Evolutionary conservation across 768 basidiomycete genomes (phyloP).

Genomic region (Rhizopogon vesiculosus): DNA sequence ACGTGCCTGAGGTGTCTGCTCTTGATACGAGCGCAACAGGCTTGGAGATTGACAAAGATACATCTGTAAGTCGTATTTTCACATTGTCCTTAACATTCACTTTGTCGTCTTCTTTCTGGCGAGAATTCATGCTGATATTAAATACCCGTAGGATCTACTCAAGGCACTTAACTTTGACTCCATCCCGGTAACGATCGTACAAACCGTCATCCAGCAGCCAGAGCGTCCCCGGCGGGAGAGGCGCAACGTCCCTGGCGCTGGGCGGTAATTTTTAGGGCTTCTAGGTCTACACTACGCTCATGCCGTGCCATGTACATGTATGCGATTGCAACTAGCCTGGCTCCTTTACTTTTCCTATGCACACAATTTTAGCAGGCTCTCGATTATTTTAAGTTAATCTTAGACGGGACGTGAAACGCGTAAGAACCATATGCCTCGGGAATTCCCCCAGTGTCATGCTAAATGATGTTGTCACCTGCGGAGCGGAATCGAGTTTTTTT

Average conservation of each 20-base stretch:
- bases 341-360: not conserved
- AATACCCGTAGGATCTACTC: constrained; percentile 66
- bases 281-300: constrained; percentile 3
- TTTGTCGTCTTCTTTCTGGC: not conserved
- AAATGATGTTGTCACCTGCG: no score
- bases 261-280: constrained; percentile 30
- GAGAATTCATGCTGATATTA: not conserved
- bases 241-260: constrained; percentile 80
- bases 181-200: constrained; percentile 69
- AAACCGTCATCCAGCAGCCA: constrained; percentile 56
- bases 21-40: constrained; percentile 73
- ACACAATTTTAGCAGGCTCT: not conserved
- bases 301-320: constrained; percentile 12
- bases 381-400: not conserved
- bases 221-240: constrained; percentile 77
- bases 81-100: not conserved
- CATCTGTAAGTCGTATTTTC: constrained; percentile 63
- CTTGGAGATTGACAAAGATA: constrained; percentile 87
- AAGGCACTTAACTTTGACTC: constrained; percentile 87
- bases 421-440: not conserved
- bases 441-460: not conserved
- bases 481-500: no score
- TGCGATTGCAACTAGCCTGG: not conserved
- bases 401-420: not conserved
- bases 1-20: constrained; percentile 97